These are phyloP conservation scores for Beauveria varroae DNA, from an alignment of 2,329 filamentous ascomycete genomes.

Conservation along the genomic window DNA sequence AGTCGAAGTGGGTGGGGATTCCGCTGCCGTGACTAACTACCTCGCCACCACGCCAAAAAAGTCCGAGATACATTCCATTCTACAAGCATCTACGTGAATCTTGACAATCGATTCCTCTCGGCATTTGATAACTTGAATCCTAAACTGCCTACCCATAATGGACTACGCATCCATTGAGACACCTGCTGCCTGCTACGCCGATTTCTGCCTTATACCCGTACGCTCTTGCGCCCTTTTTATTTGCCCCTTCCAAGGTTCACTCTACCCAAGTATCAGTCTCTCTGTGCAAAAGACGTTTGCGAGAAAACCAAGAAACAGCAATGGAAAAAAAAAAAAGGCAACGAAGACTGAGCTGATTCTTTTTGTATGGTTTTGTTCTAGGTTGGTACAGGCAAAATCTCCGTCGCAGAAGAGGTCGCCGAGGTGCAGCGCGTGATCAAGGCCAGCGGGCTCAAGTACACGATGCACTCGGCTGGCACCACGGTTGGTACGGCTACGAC, in stretches of 20 bases:
- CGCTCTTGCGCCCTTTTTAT: constrained; percentile 20
- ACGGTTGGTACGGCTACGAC: constrained; percentile 63
- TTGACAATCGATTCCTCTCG: background rate
- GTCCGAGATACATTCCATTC: background rate
- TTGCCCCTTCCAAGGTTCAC: background rate
- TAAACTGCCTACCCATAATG: background rate
- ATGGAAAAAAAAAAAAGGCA: background rate
- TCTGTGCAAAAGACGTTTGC: background rate
- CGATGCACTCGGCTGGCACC: constrained; percentile 90
- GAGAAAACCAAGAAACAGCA: background rate
- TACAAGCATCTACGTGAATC: background rate
- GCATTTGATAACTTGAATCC: background rate
- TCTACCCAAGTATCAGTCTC: background rate
- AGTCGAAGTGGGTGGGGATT: background rate
- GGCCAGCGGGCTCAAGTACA: constrained; percentile 71
- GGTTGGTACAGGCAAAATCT: constrained; percentile 72
- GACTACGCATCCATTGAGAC: constrained; percentile 49
- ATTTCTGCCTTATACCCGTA: constrained; percentile 86
- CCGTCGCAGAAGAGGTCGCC: constrained; percentile 77
- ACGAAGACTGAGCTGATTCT: background rate
- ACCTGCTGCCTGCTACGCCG: constrained; percentile 70
- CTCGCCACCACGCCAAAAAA: background rate
- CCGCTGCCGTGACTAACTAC: background rate
- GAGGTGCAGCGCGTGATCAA: constrained; percentile 80
- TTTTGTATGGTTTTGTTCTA: constrained; percentile 22